Base-by-base conservation (phyloP, 169 alveolate genomes). In the Eimeria acervulina region DNA sequence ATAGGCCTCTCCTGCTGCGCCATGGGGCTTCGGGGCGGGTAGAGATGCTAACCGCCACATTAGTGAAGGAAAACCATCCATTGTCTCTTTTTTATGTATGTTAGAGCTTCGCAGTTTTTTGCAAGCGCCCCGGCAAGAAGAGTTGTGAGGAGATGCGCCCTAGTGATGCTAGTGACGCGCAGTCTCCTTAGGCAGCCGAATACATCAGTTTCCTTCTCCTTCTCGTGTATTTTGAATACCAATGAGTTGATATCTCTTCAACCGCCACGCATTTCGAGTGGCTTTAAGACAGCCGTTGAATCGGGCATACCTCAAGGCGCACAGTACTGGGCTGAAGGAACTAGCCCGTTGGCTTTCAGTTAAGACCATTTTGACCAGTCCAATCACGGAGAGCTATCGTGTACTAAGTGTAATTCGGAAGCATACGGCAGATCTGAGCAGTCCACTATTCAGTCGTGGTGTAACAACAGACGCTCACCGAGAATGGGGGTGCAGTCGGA, bases 11-110 rank as follows among this genome's bases (percentile, higher is more conserved):
- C 47, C 5, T 42, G 89, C 89, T 26, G 42, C 68, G 89, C 1
- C 68, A 80, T 47, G 89, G 89, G 89, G 89, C 89, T 80, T 80
- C 89, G 42, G 59, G 89, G 42, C 13, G 83, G 52, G 52, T 36
- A 17, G 83, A 12, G 31, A 15, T 72, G n/a, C 52, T 19, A 72
- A 72, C 52, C 31, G 26, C 21, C 23, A 8, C 83, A 13, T 13
- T 72, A n/a, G 12, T 5, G 0, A 31, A 17, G 52, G 31, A 51
- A 21, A 33, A 72, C 33, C 28, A 47, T 72, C n/a, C 83, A 72
- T 70, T 70, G 81, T 36, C 81, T 13, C 55, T 51, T 51, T 70
- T 70, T 70, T 36, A 36, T 36, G 4, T 38, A 72, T 17, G n/a
- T 72, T 8, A 72, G 1, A 36, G 13, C 83, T 72, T 72, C 2